Evolutionary conservation across 2,329 filamentous ascomycete species (phyloP).

Genomic region (Neofusicoccum sp.): DNA sequence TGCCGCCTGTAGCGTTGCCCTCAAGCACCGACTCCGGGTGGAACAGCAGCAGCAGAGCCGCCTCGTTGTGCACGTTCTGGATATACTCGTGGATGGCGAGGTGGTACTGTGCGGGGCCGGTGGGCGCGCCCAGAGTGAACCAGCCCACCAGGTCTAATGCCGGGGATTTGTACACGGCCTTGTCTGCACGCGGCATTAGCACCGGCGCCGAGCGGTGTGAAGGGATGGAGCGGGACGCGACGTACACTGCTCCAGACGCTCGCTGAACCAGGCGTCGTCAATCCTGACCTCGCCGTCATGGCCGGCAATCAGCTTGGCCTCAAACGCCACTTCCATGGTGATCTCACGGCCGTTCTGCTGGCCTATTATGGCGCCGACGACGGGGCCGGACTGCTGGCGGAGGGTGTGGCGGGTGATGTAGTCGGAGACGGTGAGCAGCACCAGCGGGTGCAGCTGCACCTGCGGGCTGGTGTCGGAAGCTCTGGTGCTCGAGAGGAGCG

Average conservation of each 20-base stretch:
- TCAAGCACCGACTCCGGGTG: conserved; percentile 63
- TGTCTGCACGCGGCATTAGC: conserved; percentile 59
- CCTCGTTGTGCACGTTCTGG: conserved; percentile 74
- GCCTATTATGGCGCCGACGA: conserved; percentile 85
- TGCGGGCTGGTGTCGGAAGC: conserved; percentile 71
- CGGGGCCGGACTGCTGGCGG: conserved; percentile 69
- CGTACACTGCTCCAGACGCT: conserved; percentile 82
- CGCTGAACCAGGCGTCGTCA: conserved; percentile 69
- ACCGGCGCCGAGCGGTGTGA: not conserved
- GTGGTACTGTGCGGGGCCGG: conserved; percentile 66
- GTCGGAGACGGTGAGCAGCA: conserved; percentile 94
- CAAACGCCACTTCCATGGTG: conserved; percentile 90
- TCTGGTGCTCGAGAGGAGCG: conserved; percentile 44
- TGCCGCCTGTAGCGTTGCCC: conserved; percentile 63
- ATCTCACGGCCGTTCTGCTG: conserved; percentile 88
- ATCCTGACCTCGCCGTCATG: conserved; percentile 60
- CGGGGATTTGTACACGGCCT: conserved; percentile 80
- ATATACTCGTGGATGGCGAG: conserved; percentile 78
- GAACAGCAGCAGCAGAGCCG: conserved; percentile 82
- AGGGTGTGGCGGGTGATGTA: conserved; percentile 90
- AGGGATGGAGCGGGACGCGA: conserved; percentile 18
- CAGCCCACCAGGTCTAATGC: conserved; percentile 81
- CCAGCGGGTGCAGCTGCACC: conserved; percentile 85
- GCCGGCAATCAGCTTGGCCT: conserved; percentile 61
- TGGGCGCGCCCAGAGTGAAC: conserved; percentile 75